A percentile compares a stretch with the other conserved stretches of the same genome.
Evolutionary conservation across 2,329 filamentous ascomycete genomes (phyloP).

Genomic region (Iodosphaeria phyllophila): DNA sequence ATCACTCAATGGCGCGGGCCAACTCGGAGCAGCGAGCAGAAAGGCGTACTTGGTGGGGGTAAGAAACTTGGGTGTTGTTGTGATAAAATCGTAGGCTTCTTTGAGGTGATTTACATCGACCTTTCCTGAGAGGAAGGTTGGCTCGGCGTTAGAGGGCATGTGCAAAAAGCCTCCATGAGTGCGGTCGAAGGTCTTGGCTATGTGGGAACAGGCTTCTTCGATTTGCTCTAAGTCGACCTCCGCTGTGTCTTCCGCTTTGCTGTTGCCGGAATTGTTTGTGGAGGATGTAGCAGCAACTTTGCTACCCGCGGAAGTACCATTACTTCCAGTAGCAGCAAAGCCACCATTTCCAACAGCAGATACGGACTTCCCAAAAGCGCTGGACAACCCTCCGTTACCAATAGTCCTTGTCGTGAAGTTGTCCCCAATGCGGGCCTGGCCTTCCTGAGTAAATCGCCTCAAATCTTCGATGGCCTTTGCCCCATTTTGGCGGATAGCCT

Average conservation of each 20-base stretch:
- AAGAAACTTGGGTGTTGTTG: slow-evolving; percentile 68
- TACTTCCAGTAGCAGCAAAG: no score
- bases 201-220: slow-evolving; percentile 74
- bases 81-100: slow-evolving; percentile 71
- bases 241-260: slow-evolving; percentile 12
- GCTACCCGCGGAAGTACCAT: no score
- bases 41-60: slow-evolving; percentile 76
- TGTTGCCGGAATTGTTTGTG: slow-evolving; percentile 1
- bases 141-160: slow-evolving; percentile 1
- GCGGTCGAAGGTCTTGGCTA: slow-evolving; percentile 62
- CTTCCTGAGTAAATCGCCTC: slow-evolving; percentile 75
- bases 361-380: no score
- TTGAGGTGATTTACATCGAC: slow-evolving; percentile 82
- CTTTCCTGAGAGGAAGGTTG: slow-evolving; percentile 5
- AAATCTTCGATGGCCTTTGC: slow-evolving; percentile 67
- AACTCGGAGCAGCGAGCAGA: slow-evolving; percentile 54
- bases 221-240: slow-evolving; percentile 70
- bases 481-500: slow-evolving; percentile 67
- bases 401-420: no score
- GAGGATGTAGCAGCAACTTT: no score
- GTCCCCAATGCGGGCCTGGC: no score
- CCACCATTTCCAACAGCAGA: no score
- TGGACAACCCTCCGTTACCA: slow-evolving; percentile 14
- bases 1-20: slow-evolving; percentile 56
- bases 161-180: slow-evolving; percentile 63